A percentile compares a stretch with the other conserved stretches of the same genome.
phyloP scores from a whole-genome alignment of 768 basidiomycete genomes.

The Suillus occidentalis region DNA sequence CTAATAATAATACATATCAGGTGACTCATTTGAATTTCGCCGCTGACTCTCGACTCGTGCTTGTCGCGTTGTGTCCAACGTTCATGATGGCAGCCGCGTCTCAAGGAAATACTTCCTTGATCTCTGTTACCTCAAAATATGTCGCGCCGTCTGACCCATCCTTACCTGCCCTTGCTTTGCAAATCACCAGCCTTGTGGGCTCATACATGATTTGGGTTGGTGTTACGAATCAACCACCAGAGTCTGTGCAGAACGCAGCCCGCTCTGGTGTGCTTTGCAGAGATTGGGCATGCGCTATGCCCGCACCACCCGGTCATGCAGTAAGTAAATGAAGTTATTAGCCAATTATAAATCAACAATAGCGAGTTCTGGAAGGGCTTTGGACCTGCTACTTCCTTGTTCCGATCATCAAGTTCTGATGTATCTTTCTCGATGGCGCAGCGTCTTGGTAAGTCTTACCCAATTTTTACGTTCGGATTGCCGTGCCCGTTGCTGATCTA shows the following conservation, averaged over 20 bases:
- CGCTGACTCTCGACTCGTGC: background rate
- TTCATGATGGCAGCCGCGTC: background rate
- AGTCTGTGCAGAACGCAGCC: conserved; percentile 48
- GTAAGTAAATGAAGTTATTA: conserved; percentile 20
- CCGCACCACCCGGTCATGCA: conserved; percentile 33
- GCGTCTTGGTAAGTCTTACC: conserved; percentile 64
- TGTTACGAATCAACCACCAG: conserved; percentile 46
- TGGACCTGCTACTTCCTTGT: conserved; percentile 58
- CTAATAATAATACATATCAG: conserved; percentile 14
- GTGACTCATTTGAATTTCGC: conserved; percentile 15
- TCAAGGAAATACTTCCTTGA: conserved; percentile 15
- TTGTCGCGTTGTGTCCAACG: background rate
- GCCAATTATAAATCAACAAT: conserved; percentile 1
- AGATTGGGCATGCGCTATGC: conserved; percentile 88
- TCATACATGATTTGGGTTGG: conserved; percentile 87
- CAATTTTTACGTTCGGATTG: conserved; percentile 12
- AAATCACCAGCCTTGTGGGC: conserved; percentile 64
- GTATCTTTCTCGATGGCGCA: conserved; percentile 72
- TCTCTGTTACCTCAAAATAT: conserved; percentile 49
- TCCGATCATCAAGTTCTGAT: conserved; percentile 61
- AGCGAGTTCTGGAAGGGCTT: background rate
- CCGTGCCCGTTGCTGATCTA: conserved; percentile 13
- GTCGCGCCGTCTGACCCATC: conserved; percentile 49
- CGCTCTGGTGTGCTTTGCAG: conserved; percentile 56
- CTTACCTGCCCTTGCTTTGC: conserved; percentile 60